These are phyloP conservation scores for Lepidium campestre DNA, from an alignment of 441 rosid species.

Conservation along the genomic window DNA sequence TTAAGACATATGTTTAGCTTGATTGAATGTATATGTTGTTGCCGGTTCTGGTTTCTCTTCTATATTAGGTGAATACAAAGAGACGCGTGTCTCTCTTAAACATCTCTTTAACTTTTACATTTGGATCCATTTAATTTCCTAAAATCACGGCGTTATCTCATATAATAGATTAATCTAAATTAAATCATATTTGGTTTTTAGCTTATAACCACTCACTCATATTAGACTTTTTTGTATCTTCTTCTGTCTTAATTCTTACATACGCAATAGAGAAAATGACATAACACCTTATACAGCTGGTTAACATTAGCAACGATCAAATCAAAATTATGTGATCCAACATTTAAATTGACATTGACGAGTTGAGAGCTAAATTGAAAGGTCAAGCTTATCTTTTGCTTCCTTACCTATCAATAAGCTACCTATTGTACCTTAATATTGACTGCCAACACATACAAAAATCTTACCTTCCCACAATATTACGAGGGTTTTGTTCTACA, in stretches of 20 bases:
- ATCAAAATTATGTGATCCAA: slow-evolving; percentile 36
- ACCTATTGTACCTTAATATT: neutral
- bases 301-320: slow-evolving; percentile 48
- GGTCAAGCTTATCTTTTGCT: slow-evolving; percentile 10
- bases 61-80: slow-evolving; percentile 9
- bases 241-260: neutral
- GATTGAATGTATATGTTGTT: neutral
- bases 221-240: slow-evolving; percentile 37
- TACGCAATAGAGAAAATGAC: slow-evolving; percentile 22
- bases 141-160: slow-evolving; percentile 40
- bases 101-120: slow-evolving; percentile 6
- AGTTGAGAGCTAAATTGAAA: neutral
- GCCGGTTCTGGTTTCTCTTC: neutral
- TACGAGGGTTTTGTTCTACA: too few relatives aligned
- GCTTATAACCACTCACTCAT: slow-evolving; percentile 44
- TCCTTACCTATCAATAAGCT: neutral
- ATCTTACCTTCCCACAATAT: too few relatives aligned
- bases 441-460: too few relatives aligned
- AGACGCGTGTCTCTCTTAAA: neutral
- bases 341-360: slow-evolving; percentile 36
- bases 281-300: slow-evolving; percentile 52
- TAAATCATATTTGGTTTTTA: slow-evolving; percentile 3
- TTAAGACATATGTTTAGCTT: neutral
- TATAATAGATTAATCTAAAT: slow-evolving; percentile 11
- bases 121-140: slow-evolving; percentile 23